Base-by-base conservation (phyloP, 805 yeast genomes). In the Hanseniaspora occidentalis region DNA sequence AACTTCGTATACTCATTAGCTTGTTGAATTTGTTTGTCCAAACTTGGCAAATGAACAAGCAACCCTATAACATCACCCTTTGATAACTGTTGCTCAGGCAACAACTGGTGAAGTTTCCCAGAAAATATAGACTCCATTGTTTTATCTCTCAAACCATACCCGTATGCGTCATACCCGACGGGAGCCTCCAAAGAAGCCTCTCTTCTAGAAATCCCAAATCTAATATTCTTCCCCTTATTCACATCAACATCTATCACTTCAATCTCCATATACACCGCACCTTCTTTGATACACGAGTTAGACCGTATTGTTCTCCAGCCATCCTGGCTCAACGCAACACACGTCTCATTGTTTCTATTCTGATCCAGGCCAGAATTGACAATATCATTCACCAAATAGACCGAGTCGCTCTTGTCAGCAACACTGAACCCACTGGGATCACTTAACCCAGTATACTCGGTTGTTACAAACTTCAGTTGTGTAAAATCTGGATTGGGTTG, bases 121-220 rank as follows among this genome's bases (percentile, higher is more conserved):
- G 54, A 56, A 47, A 92, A 94, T 19, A 92, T 68, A 22, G 73
- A 73, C 48, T 83, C 82, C 2, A 94, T 88, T 6, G 70, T 67
- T 27, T 71, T 69, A 60, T 89, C 96, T 44, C 96, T 68, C 2
- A 92, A 53, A 2, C 95, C 96, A 58, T 92, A 89, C 0, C 96
- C 38, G 61, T 86, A 92, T 0, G 86, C 89, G 58, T 92, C 97
- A 51, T 75, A 84, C 2, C 99, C 99, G 5, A 88, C 92, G 0
- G 99, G 97, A 0, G 94, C 95, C 49, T 89, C 96, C 35, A 88
- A 60, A 38, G 85, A 74, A 2, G 95, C 92, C 53, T 89, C 97
- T 45, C 85, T 70, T 39, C 97, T 65, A 0, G 80, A 80, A 27
- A 89, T 54, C 0, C 99, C 99, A 22, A 88, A 54, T 22, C 98